Base-by-base conservation (phyloP, 306 rosid species). In the Medicago truncatula region DNA sequence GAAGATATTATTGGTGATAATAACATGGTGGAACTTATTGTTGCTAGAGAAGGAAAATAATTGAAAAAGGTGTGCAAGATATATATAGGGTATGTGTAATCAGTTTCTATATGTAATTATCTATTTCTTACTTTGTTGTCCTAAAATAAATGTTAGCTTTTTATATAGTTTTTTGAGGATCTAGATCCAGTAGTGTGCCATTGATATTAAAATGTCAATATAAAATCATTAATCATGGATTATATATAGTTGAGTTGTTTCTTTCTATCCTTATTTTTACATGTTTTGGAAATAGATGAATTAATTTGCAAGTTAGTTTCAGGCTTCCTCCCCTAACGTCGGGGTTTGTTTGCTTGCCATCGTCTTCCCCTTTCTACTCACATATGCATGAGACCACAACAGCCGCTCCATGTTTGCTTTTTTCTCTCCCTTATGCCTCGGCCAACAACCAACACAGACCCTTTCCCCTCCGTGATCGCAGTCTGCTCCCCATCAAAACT, bases 1-100 rank as follows among this genome's bases (percentile, higher is more conserved):
- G 39, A 78, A 50, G 89, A 87, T 69, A 49, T 59, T 69, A 49
- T 59, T 25, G 83, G 83, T 16, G 41, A 52, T 49, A 70, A 67
- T 44, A 79, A 80, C 63, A 3, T 83, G 18, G 93, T 52, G 49
- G 98, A 92, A 84, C 97, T 95, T 41, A 95, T 95, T 69, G 98
- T 95, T 40, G 89, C 96, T 67, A 78, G 82, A 36, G 89, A 84
- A 61, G 81, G 4, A 71, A 61, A 61, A 70, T 57, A 7, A 76
- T 41, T 80, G 76, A 80, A 53, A 15, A 76, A 66, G 87, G 76
- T 67, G 61, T 72, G 78, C 43, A 43, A 71, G 66, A 75, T 72
- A 70, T 61, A 76, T 71, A 54, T 72, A 82, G 71, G 60, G 31
- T 43, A 62, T 80, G 60, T 57, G 74, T 63, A 54, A 62, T 61